Base-by-base conservation (phyloP, 2,329 filamentous ascomycete genomes). In the Didymella pinodella region DNA sequence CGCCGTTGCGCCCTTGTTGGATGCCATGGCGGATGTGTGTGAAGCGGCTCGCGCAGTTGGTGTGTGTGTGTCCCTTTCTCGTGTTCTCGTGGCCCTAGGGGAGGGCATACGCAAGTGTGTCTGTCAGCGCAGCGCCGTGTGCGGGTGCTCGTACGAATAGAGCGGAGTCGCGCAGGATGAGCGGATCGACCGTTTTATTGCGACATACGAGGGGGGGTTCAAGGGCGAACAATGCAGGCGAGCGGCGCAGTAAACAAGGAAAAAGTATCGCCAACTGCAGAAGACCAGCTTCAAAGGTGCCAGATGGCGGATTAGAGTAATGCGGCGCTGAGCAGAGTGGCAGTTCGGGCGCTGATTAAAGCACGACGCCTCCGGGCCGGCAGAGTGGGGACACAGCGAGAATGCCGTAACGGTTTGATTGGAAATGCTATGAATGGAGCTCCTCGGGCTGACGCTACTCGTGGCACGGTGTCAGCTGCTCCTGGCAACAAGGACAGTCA, bases 1-100 rank as follows among this genome's bases (percentile, higher is more conserved):
- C 60, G 84, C 80, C 34, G 84, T 83, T 31, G 71, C 65, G 65
- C 66, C 57, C 32, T 50, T 64, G n/a, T 67, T 44, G 32, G 65
- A 25, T 46, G 56, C 49, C 56, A 58, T 58, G 50, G 45, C 20
- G 14, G 31, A 63, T 22, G 64, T 54, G 53, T 54, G 53, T 69
- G 65, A 38, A 53, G 57, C 51, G 52, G 25, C 38, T 54, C 31
- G 56, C 56, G 56, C 49, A 54, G 49, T 45, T 51, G 56, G 45
- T 58, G 45, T 58, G 56, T 22, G 29, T 22, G 36, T 18, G 10
- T 43, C 44, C 48, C 29, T 55, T 55, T 48, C 18, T 48, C 36
- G 47, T 60, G 48, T 45, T 44, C 22, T 26, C 38, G 49, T 54
- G 45, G 36, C 44, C 44, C 38, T 29, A 29, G 29, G 40, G 48